Conservation (phyloP, 768 basidiomycete species). For the Saitozyma podzolica region DNA sequence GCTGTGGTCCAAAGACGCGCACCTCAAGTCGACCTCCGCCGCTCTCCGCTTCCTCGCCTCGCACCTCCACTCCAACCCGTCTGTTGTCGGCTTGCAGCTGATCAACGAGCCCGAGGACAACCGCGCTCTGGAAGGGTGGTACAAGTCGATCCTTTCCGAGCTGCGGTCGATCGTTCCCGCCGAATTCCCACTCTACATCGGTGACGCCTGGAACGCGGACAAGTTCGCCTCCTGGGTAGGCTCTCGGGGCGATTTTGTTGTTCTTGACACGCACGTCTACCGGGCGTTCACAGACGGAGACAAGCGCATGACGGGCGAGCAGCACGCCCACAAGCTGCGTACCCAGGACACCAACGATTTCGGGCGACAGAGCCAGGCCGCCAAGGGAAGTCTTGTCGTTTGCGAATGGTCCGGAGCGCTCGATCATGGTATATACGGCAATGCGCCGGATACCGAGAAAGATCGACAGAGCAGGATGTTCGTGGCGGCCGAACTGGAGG, state of each 20-base stretch:
- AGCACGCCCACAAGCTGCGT: conserved; percentile 60
- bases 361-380: conserved; percentile 53
- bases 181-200: conserved; percentile 68
- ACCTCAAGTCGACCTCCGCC: conserved; percentile 46
- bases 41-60: conserved; percentile 51
- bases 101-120: conserved; percentile 64
- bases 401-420: conserved; percentile 80
- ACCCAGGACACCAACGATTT: conserved; percentile 54
- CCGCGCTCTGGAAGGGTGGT: conserved; percentile 64
- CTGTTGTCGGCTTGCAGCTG: conserved; percentile 62
- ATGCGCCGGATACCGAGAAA: conserved; percentile 54
- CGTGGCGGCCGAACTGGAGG: conserved; percentile 64
- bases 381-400: conserved; percentile 63
- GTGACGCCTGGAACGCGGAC: conserved; percentile 73
- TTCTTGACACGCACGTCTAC: conserved; percentile 80
- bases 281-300: conserved; percentile 72
- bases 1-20: conserved; percentile 42
- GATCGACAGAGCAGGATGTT: conserved; percentile 58
- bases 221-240: conserved; percentile 64
- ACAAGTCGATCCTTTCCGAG: conserved; percentile 60
- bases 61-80: conserved; percentile 54
- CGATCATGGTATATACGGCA: conserved; percentile 65
- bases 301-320: conserved; percentile 58
- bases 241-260: conserved; percentile 60
- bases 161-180: conserved; percentile 59